Evolutionary conservation across 2,329 filamentous ascomycete species (phyloP).

Genomic region (Thielaviopsis musarum): DNA sequence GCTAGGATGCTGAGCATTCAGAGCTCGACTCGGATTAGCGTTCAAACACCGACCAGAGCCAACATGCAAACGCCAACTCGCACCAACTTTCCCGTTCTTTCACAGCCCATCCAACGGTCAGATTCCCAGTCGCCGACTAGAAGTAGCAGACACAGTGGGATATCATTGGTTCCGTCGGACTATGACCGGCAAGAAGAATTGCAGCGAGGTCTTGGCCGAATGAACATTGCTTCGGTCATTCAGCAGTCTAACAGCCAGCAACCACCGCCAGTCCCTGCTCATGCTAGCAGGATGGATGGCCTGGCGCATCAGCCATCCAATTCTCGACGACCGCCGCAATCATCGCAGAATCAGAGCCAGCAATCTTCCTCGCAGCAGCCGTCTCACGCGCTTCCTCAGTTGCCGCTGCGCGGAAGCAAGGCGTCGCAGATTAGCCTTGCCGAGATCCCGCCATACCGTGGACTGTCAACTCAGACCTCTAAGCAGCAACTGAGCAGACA

Average conservation of each 20-base stretch:
- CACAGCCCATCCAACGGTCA: no score
- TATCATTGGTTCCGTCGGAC: conserved; percentile 25
- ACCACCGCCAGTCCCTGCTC: conserved; percentile 7
- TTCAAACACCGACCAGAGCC: conserved; percentile 26
- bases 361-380: conserved; percentile 16
- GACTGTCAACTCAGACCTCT: conserved; percentile 19
- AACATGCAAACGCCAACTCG: conserved; percentile 9
- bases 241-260: conserved; percentile 11
- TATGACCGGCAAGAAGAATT: conserved; percentile 47
- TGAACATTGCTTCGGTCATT: conserved; percentile 31
- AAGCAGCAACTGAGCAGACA: conserved; percentile 13
- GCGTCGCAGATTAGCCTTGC: conserved; percentile 27
- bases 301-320: neutral
- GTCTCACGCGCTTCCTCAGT: no score
- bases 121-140: no score
- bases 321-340: neutral
- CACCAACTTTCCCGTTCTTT: no score
- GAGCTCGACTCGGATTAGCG: conserved; percentile 32
- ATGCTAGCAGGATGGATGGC: conserved; percentile 1
- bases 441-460: conserved; percentile 39
- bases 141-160: neutral
- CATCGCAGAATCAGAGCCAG: conserved; percentile 12
- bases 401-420: conserved; percentile 20
- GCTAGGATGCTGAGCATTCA: no score
- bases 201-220: conserved; percentile 41